Conservation (phyloP, 192 early-diverging fungal genomes). For the Anaeromyces robustus region DNA sequence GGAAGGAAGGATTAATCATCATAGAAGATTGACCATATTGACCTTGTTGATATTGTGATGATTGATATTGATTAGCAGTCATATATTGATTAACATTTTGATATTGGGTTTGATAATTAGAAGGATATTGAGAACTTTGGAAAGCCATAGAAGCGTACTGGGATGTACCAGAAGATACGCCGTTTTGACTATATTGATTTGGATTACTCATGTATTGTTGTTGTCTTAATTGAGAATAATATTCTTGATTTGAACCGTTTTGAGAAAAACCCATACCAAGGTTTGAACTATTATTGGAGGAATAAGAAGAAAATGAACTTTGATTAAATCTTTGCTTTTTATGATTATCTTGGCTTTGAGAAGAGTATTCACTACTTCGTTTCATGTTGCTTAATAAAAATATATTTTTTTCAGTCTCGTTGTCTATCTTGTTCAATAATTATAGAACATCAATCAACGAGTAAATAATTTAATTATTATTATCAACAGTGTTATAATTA, state of each 20-base stretch:
- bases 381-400: background rate
- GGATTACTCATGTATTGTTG: background rate
- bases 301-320: background rate
- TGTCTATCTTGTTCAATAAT: background rate
- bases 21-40: background rate
- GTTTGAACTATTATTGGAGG: background rate
- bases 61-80: background rate
- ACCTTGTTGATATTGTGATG: background rate
- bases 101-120: background rate
- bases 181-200: background rate
- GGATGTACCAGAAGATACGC: background rate
- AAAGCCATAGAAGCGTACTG: background rate
- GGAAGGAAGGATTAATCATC: constrained; percentile 21
- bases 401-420: background rate
- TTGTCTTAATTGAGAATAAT: background rate
- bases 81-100: background rate
- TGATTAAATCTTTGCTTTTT: background rate
- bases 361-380: background rate
- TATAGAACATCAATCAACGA: background rate
- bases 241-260: background rate
- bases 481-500: background rate
- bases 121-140: background rate
- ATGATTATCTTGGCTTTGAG: background rate
- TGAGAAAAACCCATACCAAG: background rate
- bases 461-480: background rate